phyloP scores from a whole-genome alignment of 1,139 yeast species.

The Hansenula sp. region DNA sequence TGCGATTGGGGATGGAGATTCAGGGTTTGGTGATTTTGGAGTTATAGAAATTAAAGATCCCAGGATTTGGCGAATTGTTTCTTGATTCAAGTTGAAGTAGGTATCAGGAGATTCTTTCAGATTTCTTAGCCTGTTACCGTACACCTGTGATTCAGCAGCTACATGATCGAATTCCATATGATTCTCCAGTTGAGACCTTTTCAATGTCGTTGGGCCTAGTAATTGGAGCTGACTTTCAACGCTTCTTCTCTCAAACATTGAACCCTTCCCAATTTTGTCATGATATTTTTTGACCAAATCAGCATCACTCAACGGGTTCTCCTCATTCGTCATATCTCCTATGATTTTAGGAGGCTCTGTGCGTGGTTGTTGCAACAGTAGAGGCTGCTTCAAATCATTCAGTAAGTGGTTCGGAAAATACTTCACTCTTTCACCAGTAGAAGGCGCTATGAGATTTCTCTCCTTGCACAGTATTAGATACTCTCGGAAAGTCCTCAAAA shows the following conservation, averaged over 20 bases:
- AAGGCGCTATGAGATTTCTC: conserved; percentile 1
- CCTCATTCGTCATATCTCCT: too few relatives aligned
- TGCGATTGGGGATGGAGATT: conserved; percentile 10
- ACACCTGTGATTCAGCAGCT: neutral
- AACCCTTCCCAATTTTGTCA: conserved; percentile 25
- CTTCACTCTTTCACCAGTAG: neutral
- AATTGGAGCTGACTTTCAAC: conserved; percentile 25
- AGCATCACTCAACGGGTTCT: neutral
- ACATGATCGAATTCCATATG: conserved; percentile 2
- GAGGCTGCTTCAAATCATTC: neutral
- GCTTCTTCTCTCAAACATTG: conserved; percentile 23
- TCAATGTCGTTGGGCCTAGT: conserved; percentile 19
- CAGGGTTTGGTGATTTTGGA: conserved; percentile 11
- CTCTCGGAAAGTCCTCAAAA: conserved; percentile 6
- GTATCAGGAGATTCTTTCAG: conserved; percentile 2
- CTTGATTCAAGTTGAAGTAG: conserved; percentile 5
- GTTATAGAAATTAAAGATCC: conserved; percentile 9
- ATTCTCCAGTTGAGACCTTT: conserved; percentile 9
- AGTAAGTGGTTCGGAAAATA: neutral
- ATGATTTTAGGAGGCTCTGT: neutral
- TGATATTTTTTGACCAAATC: conserved; percentile 11
- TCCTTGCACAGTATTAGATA: conserved; percentile 9
- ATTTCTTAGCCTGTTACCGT: conserved; percentile 14
- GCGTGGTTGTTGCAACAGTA: neutral
- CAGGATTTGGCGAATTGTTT: neutral